Evolutionary conservation across 768 basidiomycete genomes (phyloP).

Genomic region (Macrocybe gigantea): DNA sequence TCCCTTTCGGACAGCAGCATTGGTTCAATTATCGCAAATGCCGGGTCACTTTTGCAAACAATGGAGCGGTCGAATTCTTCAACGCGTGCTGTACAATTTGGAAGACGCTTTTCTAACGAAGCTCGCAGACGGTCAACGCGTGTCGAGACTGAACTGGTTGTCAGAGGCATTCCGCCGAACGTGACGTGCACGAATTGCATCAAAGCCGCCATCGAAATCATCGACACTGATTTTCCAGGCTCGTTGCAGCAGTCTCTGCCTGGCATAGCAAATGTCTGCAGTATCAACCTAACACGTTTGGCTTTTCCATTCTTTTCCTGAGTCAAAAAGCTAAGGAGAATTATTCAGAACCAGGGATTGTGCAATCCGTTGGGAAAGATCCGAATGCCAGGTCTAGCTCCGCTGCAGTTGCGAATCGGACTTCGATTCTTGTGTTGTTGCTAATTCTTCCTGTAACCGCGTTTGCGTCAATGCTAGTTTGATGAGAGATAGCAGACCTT

Average conservation of each 20-base stretch:
- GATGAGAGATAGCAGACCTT: no score
- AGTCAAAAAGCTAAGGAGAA: no score
- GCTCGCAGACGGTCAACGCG: background rate
- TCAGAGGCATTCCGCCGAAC: conserved; percentile 2
- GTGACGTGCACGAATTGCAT: conserved; percentile 8
- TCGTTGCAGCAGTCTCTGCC: conserved; percentile 5
- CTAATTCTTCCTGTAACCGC: no score
- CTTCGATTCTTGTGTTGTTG: no score
- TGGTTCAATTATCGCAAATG: conserved; percentile 4
- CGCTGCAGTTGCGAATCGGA: no score
- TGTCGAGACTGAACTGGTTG: background rate
- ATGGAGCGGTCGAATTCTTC: background rate
- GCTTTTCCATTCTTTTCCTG: background rate
- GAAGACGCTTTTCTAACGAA: background rate
- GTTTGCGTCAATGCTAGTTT: no score
- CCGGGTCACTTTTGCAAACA: conserved; percentile 4
- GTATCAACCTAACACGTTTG: background rate
- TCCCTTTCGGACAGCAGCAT: conserved; percentile 8
- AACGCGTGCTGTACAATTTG: background rate
- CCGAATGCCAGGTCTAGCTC: no score
- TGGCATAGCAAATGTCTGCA: conserved; percentile 3
- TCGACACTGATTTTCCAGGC: conserved; percentile 6
- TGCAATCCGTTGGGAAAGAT: no score
- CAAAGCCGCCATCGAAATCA: conserved; percentile 3
- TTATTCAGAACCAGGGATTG: no score